Conservation (phyloP, 371 early-diverging fungal genomes). For the Capillidium rhysosporum region DNA sequence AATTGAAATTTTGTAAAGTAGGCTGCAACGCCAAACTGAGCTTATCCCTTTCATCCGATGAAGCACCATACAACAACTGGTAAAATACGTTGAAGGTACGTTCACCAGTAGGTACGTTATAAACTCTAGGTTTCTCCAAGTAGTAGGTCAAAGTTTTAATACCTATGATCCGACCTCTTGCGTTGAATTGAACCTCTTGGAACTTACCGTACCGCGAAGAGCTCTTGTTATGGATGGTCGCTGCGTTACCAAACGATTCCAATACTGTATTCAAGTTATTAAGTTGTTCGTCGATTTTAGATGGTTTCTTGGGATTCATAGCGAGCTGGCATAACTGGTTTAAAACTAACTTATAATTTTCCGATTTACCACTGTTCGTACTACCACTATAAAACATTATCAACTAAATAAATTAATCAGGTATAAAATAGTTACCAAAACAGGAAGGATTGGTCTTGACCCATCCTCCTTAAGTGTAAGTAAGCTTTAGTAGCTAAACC, state of each 20-base stretch:
- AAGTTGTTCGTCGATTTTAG: neutral
- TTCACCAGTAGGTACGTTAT: slow-evolving; percentile 35
- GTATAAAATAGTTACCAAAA: slow-evolving; percentile 27
- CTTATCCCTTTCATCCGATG: slow-evolving; percentile 16
- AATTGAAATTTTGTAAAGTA: slow-evolving; percentile 9
- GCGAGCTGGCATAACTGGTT: slow-evolving; percentile 47
- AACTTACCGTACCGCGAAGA: slow-evolving; percentile 59
- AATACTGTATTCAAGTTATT: slow-evolving; percentile 27
- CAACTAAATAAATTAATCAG: neutral
- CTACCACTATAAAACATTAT: slow-evolving; percentile 34
- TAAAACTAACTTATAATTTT: slow-evolving; percentile 36
- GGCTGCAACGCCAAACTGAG: slow-evolving; percentile 23
- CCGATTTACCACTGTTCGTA: slow-evolving; percentile 67
- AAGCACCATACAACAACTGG: slow-evolving; percentile 39
- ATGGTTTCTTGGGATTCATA: slow-evolving; percentile 6
- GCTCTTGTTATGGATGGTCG: slow-evolving; percentile 41
- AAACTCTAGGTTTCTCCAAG: slow-evolving; percentile 63
- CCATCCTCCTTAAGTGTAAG: slow-evolving; percentile 63
- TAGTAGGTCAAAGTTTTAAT: slow-evolving; percentile 66
- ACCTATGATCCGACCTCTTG: slow-evolving; percentile 67
- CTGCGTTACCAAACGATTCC: slow-evolving; percentile 58
- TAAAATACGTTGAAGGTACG: slow-evolving; percentile 83
- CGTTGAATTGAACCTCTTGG: slow-evolving; percentile 70
- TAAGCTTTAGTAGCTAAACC: slow-evolving; percentile 52
- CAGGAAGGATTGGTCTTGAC: slow-evolving; percentile 43